phyloP scores from a whole-genome alignment of 2,329 filamentous ascomycete species.

The Diplodia intermedia region DNA sequence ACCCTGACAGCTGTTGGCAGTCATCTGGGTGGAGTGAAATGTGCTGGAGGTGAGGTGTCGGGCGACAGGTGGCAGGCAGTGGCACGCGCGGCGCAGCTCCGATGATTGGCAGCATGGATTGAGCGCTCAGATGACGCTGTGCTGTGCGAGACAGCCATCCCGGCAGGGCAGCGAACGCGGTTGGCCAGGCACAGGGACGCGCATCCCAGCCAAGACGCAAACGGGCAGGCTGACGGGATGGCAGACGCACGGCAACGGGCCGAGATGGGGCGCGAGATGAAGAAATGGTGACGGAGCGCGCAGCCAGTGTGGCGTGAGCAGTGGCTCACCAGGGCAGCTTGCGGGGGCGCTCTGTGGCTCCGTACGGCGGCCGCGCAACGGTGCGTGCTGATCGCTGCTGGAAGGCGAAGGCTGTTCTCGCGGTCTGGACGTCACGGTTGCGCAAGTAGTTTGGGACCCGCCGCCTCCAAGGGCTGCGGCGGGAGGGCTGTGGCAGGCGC shows the following conservation, averaged over 20 bases:
- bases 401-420: not conserved
- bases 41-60: constrained; percentile 29
- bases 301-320: constrained; percentile 1
- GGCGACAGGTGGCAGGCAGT: constrained; percentile 7
- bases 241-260: not conserved
- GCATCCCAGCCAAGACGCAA: not conserved
- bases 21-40: constrained; percentile 8
- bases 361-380: constrained; percentile 7
- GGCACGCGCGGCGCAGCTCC: constrained; percentile 9
- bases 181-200: constrained; percentile 10
- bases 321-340: not conserved
- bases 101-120: constrained; percentile 6
- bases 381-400: not conserved
- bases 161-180: constrained; percentile 18
- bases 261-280: constrained; percentile 26
- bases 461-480: not conserved
- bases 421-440: constrained; percentile 19
- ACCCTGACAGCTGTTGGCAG: constrained; percentile 11
- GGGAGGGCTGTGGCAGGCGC: not conserved
- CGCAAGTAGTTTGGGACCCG: not conserved
- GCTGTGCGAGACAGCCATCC: constrained; percentile 11
- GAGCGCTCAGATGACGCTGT: constrained; percentile 23
- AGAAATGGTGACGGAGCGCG: constrained; percentile 19
- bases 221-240: not conserved
- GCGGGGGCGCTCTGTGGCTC: not conserved